phyloP scores from a whole-genome alignment of 768 basidiomycete species.

The Trametes cingulata region DNA sequence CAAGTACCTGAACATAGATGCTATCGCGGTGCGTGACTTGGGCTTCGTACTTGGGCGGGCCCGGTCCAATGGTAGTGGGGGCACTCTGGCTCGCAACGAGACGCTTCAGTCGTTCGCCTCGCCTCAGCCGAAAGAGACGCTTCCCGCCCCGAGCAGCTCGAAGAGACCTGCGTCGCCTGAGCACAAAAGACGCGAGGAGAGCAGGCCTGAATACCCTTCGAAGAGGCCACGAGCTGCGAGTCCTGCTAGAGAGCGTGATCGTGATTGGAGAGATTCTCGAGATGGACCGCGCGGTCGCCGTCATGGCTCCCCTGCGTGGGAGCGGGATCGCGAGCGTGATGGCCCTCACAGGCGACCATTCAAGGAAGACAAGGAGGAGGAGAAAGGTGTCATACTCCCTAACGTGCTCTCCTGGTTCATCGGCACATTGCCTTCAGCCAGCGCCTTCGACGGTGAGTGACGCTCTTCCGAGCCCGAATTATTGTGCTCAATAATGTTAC shows the following conservation, averaged over 20 bases:
- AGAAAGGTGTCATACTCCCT: conserved; percentile 40
- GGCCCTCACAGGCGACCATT: conserved; percentile 37
- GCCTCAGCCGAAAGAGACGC: conserved; percentile 20
- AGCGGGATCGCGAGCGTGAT: conserved; percentile 48
- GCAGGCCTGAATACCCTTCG: conserved; percentile 41
- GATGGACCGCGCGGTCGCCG: conserved; percentile 32
- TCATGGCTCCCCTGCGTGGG: conserved; percentile 48
- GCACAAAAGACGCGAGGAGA: conserved; percentile 45
- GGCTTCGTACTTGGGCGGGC: conserved; percentile 60
- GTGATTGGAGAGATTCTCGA: conserved; percentile 45
- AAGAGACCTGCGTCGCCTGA: conserved; percentile 37
- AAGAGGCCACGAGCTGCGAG: conserved; percentile 50
- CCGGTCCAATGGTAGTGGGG: conserved; percentile 20
- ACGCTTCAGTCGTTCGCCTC: conserved; percentile 34
- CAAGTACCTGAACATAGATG: conserved; percentile 80
- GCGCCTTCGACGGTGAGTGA: conserved; percentile 80
- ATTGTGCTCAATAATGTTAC: neutral
- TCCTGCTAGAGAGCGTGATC: conserved; percentile 45
- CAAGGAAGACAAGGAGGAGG: conserved; percentile 47
- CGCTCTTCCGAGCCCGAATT: neutral
- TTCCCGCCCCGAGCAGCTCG: conserved; percentile 28
- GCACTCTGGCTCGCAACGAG: conserved; percentile 37
- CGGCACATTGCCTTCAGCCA: conserved; percentile 69
- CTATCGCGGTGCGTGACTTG: conserved; percentile 86
- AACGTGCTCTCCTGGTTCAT: conserved; percentile 81